Conservation (phyloP, 164 flowering plant species). For the Magnolia officinalis region DNA sequence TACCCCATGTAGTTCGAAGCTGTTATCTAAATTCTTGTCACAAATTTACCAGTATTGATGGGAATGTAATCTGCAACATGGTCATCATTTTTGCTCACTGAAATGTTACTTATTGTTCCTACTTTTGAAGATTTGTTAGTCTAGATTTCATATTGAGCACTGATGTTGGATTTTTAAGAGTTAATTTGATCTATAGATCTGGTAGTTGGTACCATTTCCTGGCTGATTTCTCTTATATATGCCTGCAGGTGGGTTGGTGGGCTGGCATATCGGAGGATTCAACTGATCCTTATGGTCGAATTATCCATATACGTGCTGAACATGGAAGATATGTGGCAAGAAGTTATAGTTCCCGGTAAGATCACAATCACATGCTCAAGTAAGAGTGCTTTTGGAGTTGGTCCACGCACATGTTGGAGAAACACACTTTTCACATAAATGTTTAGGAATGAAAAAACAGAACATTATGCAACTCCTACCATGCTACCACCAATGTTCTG, state of each 20-base stretch:
- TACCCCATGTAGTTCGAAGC: too few species aligned
- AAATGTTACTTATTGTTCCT: neutral
- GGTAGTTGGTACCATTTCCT: neutral
- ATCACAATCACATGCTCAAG: conserved; percentile 8
- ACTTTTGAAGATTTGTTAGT: neutral
- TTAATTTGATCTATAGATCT: neutral
- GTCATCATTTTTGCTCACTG: neutral
- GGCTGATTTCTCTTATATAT: neutral
- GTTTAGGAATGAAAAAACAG: conserved; percentile 1
- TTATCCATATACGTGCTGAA: conserved; percentile 82
- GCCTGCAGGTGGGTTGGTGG: conserved; percentile 96
- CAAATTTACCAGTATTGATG: neutral
- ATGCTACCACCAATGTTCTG: neutral
- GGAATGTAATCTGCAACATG: neutral
- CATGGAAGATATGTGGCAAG: conserved; percentile 95
- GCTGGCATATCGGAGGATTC: conserved; percentile 69
- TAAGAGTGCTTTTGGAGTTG: conserved; percentile 2
- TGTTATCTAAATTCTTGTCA: neutral
- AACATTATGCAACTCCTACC: neutral
- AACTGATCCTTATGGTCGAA: conserved; percentile 74
- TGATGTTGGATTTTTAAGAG: neutral
- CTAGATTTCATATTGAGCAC: neutral
- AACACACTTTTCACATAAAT: neutral
- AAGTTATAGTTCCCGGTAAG: conserved; percentile 85
- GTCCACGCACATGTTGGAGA: neutral